Conservation (phyloP, 179 eudicot genomes). For the Corrigiola litoralis region DNA sequence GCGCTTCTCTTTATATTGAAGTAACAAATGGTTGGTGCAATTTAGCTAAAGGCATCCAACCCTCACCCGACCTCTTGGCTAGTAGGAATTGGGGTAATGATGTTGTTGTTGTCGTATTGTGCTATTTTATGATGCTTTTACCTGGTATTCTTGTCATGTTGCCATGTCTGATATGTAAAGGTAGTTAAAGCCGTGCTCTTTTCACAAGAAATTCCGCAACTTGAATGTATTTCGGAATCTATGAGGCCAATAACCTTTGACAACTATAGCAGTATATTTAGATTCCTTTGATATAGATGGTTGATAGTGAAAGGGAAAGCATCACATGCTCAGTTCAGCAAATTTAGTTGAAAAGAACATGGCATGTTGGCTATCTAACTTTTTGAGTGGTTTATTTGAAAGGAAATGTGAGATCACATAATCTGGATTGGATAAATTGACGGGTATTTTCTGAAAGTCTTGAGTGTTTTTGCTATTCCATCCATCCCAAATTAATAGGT, state of each 20-base stretch:
- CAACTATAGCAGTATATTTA: too few relatives aligned
- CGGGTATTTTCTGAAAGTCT: background rate
- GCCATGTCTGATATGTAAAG: background rate
- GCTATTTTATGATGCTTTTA: too few relatives aligned
- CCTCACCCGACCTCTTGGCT: background rate
- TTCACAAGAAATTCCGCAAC: too few relatives aligned
- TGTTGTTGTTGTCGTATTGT: background rate
- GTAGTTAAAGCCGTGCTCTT: background rate
- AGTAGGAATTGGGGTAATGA: background rate
- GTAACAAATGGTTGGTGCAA: too few relatives aligned
- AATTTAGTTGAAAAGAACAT: too few relatives aligned
- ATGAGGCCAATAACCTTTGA: too few relatives aligned
- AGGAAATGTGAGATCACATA: conserved; percentile 1
- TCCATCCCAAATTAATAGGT: background rate
- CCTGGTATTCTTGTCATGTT: background rate
- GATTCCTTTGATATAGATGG: too few relatives aligned
- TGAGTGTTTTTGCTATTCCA: background rate
- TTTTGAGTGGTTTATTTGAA: background rate
- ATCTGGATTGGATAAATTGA: background rate
- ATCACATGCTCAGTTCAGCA: too few relatives aligned
- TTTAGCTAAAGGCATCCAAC: too few relatives aligned
- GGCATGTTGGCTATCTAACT: background rate
- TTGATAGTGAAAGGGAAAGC: too few relatives aligned
- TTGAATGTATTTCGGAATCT: too few relatives aligned
- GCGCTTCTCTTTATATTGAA: too few relatives aligned